Evolutionary conservation across 257 asterid genomes (phyloP).

Genomic region (Eucommia ulmoides): DNA sequence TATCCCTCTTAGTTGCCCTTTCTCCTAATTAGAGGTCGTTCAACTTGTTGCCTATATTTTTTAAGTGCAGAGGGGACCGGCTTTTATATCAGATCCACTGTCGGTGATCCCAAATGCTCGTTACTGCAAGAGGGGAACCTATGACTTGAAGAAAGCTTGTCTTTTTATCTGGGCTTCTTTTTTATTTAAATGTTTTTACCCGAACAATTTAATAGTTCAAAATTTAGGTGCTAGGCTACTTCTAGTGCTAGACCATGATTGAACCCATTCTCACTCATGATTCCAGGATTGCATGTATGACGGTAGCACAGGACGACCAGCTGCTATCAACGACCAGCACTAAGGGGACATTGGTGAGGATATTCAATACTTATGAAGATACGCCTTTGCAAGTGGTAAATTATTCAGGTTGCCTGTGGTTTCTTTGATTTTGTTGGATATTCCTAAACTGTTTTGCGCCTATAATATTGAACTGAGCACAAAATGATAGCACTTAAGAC

Average conservation of each 20-base stretch:
- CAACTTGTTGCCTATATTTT: slow-evolving; percentile 1
- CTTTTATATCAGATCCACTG: slow-evolving; percentile 54
- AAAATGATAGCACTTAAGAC: too few relatives aligned
- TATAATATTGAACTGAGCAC: too few relatives aligned
- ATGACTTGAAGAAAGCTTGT: slow-evolving; percentile 75
- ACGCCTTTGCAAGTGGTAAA: not conserved
- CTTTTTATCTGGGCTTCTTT: not conserved
- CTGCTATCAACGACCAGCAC: not conserved
- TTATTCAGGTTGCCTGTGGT: too few relatives aligned
- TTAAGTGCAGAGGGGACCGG: slow-evolving; percentile 81
- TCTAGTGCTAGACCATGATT: not conserved
- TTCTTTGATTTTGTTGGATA: too few relatives aligned
- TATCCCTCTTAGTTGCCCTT: not conserved
- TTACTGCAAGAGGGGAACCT: slow-evolving; percentile 81
- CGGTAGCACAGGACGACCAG: not conserved
- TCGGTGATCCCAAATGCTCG: slow-evolving; percentile 80
- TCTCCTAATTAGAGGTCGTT: not conserved
- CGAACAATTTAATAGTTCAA: not conserved
- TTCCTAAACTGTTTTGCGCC: too few relatives aligned
- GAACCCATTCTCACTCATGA: not conserved
- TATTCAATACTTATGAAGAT: not conserved
- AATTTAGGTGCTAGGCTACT: not conserved
- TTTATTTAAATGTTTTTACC: not conserved
- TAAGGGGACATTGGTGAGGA: not conserved
- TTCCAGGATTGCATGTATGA: slow-evolving; percentile 1